Base-by-base conservation (phyloP, 108 stramenopile genomes). In the Skeletonema menzelii region DNA sequence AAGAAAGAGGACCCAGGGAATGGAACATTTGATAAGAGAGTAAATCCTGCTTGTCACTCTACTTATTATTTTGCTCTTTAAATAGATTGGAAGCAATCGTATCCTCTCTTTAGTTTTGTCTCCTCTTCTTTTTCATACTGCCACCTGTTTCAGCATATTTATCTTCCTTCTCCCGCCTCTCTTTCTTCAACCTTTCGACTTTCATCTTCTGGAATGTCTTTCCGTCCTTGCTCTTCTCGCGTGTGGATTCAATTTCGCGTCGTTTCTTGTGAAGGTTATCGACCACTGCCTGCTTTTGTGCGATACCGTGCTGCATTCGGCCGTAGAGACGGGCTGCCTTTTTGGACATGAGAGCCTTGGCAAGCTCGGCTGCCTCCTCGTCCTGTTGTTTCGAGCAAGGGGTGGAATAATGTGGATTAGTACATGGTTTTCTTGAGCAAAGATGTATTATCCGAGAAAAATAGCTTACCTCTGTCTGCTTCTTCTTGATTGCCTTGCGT, bases 291-390 rank as follows among this genome's bases (percentile, higher is more conserved):
- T 96, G 76, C 73, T 95, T 93, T 59, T 88, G 67, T 13, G 86
- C 75, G 67, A 96, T 87, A 17, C 97, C 97, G 76, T 95, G 91
- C 67, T 98, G 96, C 97, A 98, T 98, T 63, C 91, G 82, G 37
- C 83, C 84, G 60, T 98, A 98, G 56, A 98, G 79, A 53, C 91
- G 83, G n/a, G 88, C 70, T 38, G 95, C 95, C 76, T 98, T 98
- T 46, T 94, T 91, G 59, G 86, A 87, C 97, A 98, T 98, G 87
- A 98, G 94, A 34, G 85, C 84, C 70, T 96, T 94, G 12, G 95
- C 92, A 31, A 96, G 82, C 10, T 84, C 86, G n/a, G 91, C 82
- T 27, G 92, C 88, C 69, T 97, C 97, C 22, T 92, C 82, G 31
- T 95, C 94, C 80, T 85, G 46, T 38, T 3, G 55, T 56, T 12